Evolutionary conservation across 208 protist genomes (phyloP).

Genomic region (Histomonas meleagridis): DNA sequence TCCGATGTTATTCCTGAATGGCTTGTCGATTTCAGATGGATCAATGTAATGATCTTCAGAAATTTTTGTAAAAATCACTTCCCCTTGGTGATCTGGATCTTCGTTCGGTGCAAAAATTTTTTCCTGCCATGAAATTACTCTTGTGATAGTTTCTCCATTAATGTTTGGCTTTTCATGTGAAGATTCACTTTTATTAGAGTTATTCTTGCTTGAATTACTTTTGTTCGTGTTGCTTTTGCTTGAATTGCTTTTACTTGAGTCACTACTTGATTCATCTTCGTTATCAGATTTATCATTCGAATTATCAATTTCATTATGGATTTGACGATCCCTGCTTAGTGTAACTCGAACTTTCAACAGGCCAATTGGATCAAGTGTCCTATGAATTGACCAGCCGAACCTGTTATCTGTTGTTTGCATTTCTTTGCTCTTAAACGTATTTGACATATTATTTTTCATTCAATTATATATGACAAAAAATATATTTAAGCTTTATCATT

Average conservation of each 20-base stretch:
- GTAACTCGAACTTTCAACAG: not conserved
- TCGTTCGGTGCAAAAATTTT: not conserved
- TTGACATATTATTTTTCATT: no score
- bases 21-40: slow-evolving; percentile 23
- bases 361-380: not conserved
- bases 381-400: not conserved
- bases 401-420: not conserved
- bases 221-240: not conserved
- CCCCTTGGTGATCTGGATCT: not conserved
- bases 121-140: not conserved
- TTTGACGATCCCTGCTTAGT: not conserved
- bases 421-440: no score
- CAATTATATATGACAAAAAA: no score
- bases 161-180: not conserved
- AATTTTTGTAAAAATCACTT: slow-evolving; percentile 3
- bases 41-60: not conserved
- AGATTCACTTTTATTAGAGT: not conserved
- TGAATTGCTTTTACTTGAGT: not conserved
- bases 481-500: no score
- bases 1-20: not conserved
- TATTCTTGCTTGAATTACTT: no score
- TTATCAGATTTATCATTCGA: not conserved
- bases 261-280: not conserved
- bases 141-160: not conserved
- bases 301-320: not conserved